Evolutionary conservation across 2,329 filamentous ascomycete species (phyloP).

Genomic region (Fulvia fulva): DNA sequence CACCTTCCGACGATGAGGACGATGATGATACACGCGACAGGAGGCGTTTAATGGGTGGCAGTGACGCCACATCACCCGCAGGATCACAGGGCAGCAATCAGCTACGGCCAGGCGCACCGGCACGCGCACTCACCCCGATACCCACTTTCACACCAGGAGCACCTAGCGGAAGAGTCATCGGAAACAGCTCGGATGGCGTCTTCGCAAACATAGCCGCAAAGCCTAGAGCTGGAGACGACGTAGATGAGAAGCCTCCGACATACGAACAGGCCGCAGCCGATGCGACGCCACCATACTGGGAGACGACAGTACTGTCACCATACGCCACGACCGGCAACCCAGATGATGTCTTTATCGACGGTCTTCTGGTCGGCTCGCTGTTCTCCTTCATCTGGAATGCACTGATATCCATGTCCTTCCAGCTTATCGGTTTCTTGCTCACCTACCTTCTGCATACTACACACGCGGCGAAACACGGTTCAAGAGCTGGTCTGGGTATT

Average conservation of each 20-base stretch:
- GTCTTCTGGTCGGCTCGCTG: constrained; percentile 82
- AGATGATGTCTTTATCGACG: constrained; percentile 95
- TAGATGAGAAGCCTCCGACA: constrained; percentile 92
- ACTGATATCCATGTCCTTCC: constrained; percentile 97
- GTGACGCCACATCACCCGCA: constrained; percentile 14
- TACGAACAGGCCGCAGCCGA: constrained; percentile 98
- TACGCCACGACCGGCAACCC: constrained; percentile 80
- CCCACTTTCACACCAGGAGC: constrained; percentile 46
- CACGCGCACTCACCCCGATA: constrained; percentile 51
- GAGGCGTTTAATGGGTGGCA: constrained; percentile 65
- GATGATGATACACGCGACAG: constrained; percentile 74
- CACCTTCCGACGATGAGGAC: constrained; percentile 58
- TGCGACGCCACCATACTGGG: constrained; percentile 95
- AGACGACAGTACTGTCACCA: constrained; percentile 93
- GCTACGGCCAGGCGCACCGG: constrained; percentile 36
- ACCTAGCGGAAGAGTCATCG: constrained; percentile 55
- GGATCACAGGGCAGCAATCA: constrained; percentile 8
- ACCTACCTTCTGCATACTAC: constrained; percentile 97
- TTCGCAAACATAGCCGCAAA: constrained; percentile 94
- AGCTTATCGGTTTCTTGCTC: constrained; percentile 92
- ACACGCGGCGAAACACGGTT: constrained; percentile 96
- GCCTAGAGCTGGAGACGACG: constrained; percentile 73
- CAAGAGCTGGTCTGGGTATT: constrained; percentile 87
- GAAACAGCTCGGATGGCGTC: constrained; percentile 75
- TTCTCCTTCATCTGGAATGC: constrained; percentile 89